phyloP scores from a whole-genome alignment of 2,329 filamentous ascomycete genomes.

The Fusarium sp. region DNA sequence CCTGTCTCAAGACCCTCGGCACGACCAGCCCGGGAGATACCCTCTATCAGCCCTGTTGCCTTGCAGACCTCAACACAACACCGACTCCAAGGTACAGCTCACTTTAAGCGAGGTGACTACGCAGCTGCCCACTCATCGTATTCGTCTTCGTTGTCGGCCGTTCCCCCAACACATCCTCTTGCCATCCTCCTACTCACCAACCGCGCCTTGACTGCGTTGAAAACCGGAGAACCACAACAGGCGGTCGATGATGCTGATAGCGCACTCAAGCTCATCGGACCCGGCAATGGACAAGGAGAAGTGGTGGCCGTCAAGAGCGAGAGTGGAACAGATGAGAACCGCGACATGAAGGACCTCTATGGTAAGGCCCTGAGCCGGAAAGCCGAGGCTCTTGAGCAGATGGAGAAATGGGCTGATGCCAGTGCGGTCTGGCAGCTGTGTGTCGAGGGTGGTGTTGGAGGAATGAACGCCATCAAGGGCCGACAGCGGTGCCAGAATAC shows the following conservation, averaged over 20 bases:
- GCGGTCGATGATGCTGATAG: conserved; percentile 86
- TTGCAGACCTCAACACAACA: conserved; percentile 81
- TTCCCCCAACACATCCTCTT: conserved; percentile 84
- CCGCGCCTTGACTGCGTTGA: conserved; percentile 87
- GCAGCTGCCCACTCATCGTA: conserved; percentile 87
- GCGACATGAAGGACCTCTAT: conserved; percentile 92
- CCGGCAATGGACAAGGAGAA: conserved; percentile 81
- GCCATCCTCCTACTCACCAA: conserved; percentile 92
- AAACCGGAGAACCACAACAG: conserved; percentile 90
- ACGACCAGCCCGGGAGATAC: conserved; percentile 68
- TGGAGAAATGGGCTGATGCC: conserved; percentile 93
- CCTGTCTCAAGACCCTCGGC: conserved; percentile 57
- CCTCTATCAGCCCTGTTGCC: conserved; percentile 73
- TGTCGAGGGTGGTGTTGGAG: conserved; percentile 88
- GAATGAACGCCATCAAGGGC: conserved; percentile 83
- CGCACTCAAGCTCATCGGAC: conserved; percentile 82
- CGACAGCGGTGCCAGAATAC: conserved; percentile 91
- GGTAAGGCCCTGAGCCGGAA: conserved; percentile 95
- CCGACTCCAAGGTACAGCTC: conserved; percentile 82
- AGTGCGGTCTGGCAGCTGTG: conserved; percentile 82
- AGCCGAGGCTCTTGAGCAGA: conserved; percentile 92
- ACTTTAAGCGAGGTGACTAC: conserved; percentile 96
- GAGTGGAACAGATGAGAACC: conserved; percentile 68
- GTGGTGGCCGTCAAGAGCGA: conserved; percentile 73
- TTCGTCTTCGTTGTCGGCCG: conserved; percentile 75